Evolutionary conservation across 345 rosid genomes (phyloP), one percentile per base, ranked within the genome.

Genomic region (Zanthoxylum bungeanum): DNA sequence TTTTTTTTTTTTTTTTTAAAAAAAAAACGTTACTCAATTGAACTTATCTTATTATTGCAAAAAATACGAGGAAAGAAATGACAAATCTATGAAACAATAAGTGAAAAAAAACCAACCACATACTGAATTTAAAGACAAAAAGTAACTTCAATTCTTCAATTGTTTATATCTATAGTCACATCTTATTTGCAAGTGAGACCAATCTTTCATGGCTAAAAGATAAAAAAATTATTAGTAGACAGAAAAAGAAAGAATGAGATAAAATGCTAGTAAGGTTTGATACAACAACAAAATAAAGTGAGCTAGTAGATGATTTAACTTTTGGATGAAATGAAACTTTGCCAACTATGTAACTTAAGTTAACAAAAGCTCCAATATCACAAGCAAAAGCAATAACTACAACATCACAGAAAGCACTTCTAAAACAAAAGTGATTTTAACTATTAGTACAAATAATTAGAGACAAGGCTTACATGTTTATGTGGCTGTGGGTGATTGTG

Each of bases 341-440:
- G 59, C n/a, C n/a, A n/a, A n/a, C n/a, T n/a, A n/a, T n/a, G n/a
- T n/a, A n/a, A n/a, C n/a, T n/a, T n/a, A n/a, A 10, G 56, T n/a
- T 28, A 65, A 5, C 31, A 44, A 27, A 44, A 64, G 25, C 37
- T 42, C 8, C 34, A 64, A 2, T 64, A 59, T 24, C 71, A 59
- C 47, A 33, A 62, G 0, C 60, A 53, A 73, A 50, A n/a, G 58
- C 53, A 62, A 58, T 73, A 28, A 59, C 25, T 70, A 68, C 30
- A 71, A 36, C 60, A 62, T 60, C 46, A 66, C 3, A 64, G 70
- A 55, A 76, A n/a, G 65, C 46, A 53, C 69, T 73, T 69, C 14
- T 25, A 71, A 39, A 57, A 66, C 71, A 40, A 39, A 65, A 76
- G 81, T 64, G 34, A 40, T 77, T 68, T n/a, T 52, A 49, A 71